Evolutionary conservation across 1,139 yeast species (phyloP), one percentile per base, ranked within the genome.

Genomic region (Nakaseomyces sp.): DNA sequence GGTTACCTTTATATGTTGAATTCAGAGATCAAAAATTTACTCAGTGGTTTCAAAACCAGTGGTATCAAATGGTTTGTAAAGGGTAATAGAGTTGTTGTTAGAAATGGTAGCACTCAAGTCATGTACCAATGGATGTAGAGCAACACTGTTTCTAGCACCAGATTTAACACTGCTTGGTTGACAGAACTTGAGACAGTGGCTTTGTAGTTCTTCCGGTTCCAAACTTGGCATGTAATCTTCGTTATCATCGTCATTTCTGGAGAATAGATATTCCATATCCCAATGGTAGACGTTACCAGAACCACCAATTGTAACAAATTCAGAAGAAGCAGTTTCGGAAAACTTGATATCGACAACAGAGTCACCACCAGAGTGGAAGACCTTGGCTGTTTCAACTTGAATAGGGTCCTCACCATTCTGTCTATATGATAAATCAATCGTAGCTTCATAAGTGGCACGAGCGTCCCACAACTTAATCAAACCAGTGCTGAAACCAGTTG

Each of bases 211-310:
- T n/a, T 54, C 57, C 6, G 38, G 38, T 3, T 50, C 50, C 12
- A 49, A 49, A 17, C 41, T 28, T 25, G 41, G 44, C 42, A 49
- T 39, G 18, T 46, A 49, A 24, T 51, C 56, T 19, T 52, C 60
- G 37, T 50, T 52, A 37, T 56, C 59, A 35, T 51, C 58, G 28
- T 51, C 57, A 29, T 52, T 50, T 22, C 49, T 51, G n/a, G 55
- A 48, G 42, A 60, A 54, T 39, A 57, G 47, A 35, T 50, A 53
- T 37, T 54, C 57, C 47, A 59, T 45, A 44, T 60, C 61, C 65
- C 65, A 61, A 28, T 61, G 65, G 46, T 61, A 60, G 5, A 61
- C 56, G 35, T 57, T 58, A 22, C 64, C 65, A 5, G 58, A 47
- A 7, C 54, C 55, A 30, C 65, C 64, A 12, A 60, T 60, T 5